phyloP scores from a whole-genome alignment of 345 rosid genomes.

The Populus ilicifolia region DNA sequence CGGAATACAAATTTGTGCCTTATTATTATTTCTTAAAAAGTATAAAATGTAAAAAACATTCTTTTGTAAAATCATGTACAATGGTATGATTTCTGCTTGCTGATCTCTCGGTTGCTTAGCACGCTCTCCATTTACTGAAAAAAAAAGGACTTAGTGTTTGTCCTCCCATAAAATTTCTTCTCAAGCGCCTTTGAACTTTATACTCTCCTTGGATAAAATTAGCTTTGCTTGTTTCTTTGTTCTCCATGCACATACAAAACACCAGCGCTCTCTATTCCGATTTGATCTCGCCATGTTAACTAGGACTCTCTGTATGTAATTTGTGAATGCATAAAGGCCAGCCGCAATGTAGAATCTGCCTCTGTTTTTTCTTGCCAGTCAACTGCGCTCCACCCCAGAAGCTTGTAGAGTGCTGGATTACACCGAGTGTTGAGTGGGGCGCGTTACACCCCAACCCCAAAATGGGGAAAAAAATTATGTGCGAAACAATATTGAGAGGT shows the following conservation, averaged over 20 bases:
- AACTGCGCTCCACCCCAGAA: background rate
- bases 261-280: too few relatives aligned
- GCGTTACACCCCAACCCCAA: too few relatives aligned
- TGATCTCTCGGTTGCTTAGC: background rate
- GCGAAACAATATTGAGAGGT: too few relatives aligned
- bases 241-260: too few relatives aligned
- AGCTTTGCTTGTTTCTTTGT: too few relatives aligned
- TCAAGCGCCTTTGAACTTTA: too few relatives aligned
- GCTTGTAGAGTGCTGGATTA: background rate
- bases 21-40: too few relatives aligned
- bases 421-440: background rate
- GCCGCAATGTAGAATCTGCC: background rate
- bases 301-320: background rate
- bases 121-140: background rate
- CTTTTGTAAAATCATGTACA: background rate
- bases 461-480: too few relatives aligned
- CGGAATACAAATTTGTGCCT: background rate
- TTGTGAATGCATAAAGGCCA: background rate
- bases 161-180: too few relatives aligned
- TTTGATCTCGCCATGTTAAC: background rate
- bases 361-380: background rate
- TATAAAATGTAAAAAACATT: background rate
- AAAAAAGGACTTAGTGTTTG: too few relatives aligned
- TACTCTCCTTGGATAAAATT: too few relatives aligned
- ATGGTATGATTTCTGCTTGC: background rate